These are phyloP conservation scores for Tolypocladium nubicola DNA, from an alignment of 2,329 filamentous ascomycete genomes.

Conservation along the genomic window DNA sequence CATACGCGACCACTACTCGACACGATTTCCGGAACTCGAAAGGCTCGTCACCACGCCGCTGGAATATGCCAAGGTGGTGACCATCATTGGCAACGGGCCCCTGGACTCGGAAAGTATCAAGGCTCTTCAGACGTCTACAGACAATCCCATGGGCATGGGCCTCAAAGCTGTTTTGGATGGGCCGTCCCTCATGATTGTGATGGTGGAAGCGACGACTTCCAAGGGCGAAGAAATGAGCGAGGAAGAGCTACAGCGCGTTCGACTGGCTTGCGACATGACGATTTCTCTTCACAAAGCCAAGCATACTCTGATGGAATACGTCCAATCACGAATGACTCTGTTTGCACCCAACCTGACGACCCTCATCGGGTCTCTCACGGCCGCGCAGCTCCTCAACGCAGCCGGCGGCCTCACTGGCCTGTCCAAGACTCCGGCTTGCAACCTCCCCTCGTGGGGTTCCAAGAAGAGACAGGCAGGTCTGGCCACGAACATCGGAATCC, in stretches of 20 bases:
- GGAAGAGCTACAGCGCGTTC: conserved; percentile 63
- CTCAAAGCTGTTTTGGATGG: conserved; percentile 77
- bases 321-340: conserved; percentile 91
- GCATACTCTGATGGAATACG: conserved; percentile 78
- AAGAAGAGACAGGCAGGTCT: conserved; percentile 79
- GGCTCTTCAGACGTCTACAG: conserved; percentile 59
- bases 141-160: conserved; percentile 67
- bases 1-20: conserved; percentile 90
- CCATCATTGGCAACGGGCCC: conserved; percentile 85
- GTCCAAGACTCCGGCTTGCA: conserved; percentile 87
- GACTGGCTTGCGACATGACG: conserved; percentile 76
- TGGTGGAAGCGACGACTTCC: conserved; percentile 85
- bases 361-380: conserved; percentile 83
- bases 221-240: conserved; percentile 67
- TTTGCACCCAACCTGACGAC: conserved; percentile 91
- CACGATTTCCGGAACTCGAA: conserved; percentile 88
- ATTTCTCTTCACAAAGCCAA: conserved; percentile 83
- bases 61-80: conserved; percentile 90
- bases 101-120: conserved; percentile 76
- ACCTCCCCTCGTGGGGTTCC: conserved; percentile 80
- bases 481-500: conserved; percentile 82
- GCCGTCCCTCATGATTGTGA: conserved; percentile 89
- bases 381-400: conserved; percentile 92
- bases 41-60: conserved; percentile 80
- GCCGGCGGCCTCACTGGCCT: conserved; percentile 81